Evolutionary conservation across 257 asterid genomes (phyloP).

Genomic region (Thymus quinquecostatus): DNA sequence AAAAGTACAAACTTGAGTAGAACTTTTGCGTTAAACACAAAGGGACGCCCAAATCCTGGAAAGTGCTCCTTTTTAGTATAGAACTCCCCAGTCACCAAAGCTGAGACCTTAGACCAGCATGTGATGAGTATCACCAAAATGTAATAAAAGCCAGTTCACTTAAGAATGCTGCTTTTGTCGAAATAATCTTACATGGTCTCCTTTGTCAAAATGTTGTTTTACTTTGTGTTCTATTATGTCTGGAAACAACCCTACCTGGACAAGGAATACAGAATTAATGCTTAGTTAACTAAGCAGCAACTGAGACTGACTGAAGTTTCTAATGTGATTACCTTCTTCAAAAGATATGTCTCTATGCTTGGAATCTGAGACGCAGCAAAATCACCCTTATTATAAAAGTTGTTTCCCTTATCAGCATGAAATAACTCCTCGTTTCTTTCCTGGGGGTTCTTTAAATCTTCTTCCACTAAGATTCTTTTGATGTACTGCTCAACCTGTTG

Average conservation of each 20-base stretch:
- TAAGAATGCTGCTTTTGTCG: conserved; percentile 32
- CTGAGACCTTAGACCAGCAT: conserved; percentile 88
- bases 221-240: conserved; percentile 80
- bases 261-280: conserved; percentile 10
- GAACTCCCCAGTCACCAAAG: conserved; percentile 93
- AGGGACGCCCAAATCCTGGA: conserved; percentile 97
- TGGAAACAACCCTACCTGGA: conserved; percentile 92
- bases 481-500: conserved; percentile 87
- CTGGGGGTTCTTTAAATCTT: conserved; percentile 61
- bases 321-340: conserved; percentile 63
- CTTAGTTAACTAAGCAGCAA: conserved; percentile 26
- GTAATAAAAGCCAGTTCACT: conserved; percentile 32
- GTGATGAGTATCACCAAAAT: conserved; percentile 45
- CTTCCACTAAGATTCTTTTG: conserved; percentile 88
- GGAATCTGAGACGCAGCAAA: conserved; percentile 73
- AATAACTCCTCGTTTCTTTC: conserved; percentile 63
- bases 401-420: conserved; percentile 53
- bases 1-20: conserved; percentile 63
- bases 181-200: conserved; percentile 70
- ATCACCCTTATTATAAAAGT: conserved; percentile 76
- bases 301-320: not conserved
- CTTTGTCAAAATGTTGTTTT: conserved; percentile 79
- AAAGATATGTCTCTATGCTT: conserved; percentile 62
- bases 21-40: conserved; percentile 78
- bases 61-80: conserved; percentile 94